These are phyloP conservation scores for Suhomyces xylopsoci DNA, from an alignment of 805 yeast genomes.

Conservation along the genomic window DNA sequence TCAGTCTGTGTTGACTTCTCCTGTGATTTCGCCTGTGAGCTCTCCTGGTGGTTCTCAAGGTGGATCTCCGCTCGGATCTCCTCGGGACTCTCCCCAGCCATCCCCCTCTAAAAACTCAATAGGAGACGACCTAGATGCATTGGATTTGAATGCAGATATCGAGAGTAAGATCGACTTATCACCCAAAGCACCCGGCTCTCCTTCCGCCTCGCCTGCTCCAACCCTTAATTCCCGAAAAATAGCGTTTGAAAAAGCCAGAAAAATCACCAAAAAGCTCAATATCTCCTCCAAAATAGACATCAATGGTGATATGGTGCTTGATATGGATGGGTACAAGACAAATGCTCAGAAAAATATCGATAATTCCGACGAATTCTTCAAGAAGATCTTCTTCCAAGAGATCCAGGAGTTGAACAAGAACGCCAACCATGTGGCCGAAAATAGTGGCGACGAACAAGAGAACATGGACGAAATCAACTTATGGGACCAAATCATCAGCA, in stretches of 20 bases:
- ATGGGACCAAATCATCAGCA: slow-evolving; percentile 40
- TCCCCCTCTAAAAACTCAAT: neutral
- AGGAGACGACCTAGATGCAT: slow-evolving; percentile 28
- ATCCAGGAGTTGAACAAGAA: slow-evolving; percentile 33
- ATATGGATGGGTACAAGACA: slow-evolving; percentile 94
- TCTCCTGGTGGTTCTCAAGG: slow-evolving; percentile 53
- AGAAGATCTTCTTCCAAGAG: slow-evolving; percentile 73
- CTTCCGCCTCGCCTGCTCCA: slow-evolving; percentile 10
- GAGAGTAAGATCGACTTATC: slow-evolving; percentile 27
- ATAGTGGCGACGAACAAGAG: slow-evolving; percentile 8
- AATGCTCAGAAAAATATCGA: slow-evolving; percentile 68
- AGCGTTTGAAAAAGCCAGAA: slow-evolving; percentile 58
- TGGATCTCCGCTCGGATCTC: slow-evolving; percentile 8
- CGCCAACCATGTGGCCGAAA: slow-evolving; percentile 1
- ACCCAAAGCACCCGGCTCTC: slow-evolving; percentile 9
- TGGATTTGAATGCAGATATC: slow-evolving; percentile 33
- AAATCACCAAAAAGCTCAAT: slow-evolving; percentile 65
- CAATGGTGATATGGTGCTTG: slow-evolving; percentile 86
- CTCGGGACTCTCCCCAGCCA: slow-evolving; percentile 1
- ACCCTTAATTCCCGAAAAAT: slow-evolving; percentile 14
- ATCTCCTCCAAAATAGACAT: slow-evolving; percentile 86
- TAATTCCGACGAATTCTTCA: slow-evolving; percentile 71
- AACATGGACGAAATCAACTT: slow-evolving; percentile 20
- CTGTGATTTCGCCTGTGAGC: slow-evolving; percentile 65
- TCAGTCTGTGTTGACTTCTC: slow-evolving; percentile 76